These are phyloP conservation scores for Magnolia officinalis DNA, from an alignment of 164 flowering plant species.

Conservation along the genomic window DNA sequence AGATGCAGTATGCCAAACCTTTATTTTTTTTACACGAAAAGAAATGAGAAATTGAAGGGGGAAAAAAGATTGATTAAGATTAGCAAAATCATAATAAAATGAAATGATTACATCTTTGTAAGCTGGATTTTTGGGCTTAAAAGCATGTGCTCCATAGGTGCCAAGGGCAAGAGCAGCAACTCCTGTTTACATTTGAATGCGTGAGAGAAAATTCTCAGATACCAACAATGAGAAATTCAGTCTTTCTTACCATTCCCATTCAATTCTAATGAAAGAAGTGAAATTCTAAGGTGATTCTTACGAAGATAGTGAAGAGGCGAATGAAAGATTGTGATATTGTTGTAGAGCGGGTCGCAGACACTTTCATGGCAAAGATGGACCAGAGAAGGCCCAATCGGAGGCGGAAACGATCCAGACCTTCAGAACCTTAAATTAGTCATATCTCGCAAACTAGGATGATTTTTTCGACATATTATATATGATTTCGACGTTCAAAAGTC, in stretches of 20 bases:
- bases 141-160: slow-evolving; percentile 78
- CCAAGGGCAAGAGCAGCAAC: slow-evolving; percentile 86
- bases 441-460: no score
- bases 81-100: background rate
- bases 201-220: slow-evolving; percentile 9
- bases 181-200: slow-evolving; percentile 35
- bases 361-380: no score
- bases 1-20: slow-evolving; percentile 98
- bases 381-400: no score
- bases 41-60: background rate
- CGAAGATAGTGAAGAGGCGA: no score
- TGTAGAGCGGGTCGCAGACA: no score
- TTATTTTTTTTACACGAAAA: background rate
- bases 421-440: no score
- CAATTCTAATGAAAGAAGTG: background rate
- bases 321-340: no score
- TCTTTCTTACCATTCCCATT: background rate
- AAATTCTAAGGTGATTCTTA: no score
- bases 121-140: slow-evolving; percentile 75
- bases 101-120: slow-evolving; percentile 63
- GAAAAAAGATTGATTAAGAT: background rate
- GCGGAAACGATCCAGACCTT: no score
- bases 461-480: no score
- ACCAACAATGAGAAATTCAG: background rate
- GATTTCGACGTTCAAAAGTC: no score